Evolutionary conservation across 1,139 yeast genomes (phyloP), one percentile per base, ranked within the genome.

Genomic region (Hyphopichia khmerensis): DNA sequence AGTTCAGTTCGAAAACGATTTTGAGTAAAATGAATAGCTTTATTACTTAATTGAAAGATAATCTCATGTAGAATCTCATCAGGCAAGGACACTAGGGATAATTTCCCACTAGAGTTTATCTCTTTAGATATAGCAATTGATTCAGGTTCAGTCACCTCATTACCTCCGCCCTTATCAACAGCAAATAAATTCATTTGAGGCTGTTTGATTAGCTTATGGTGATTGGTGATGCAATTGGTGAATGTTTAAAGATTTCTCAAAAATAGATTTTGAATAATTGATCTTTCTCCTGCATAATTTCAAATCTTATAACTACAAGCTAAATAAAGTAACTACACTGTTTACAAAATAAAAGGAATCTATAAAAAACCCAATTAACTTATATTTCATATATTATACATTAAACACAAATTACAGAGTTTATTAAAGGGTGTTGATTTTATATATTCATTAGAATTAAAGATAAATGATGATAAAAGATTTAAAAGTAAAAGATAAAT

Each of bases 21-120:
- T 8, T 16, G 23, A 27, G 2, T 13, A 37, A 51, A 35, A 32
- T 47, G 33, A 7, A 53, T 33, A 2, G 26, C 23, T 2, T 52
- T 52, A 11, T 47, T 40, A 5, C 55, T 46, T 11, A 57, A 33
- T 40, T 45, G 50, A 26, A 26, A 44, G 1, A 60, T 40, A n/a
- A 60, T 48, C 17, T 43, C 40, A 38, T 48, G 38, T 19, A 60
- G n/a, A 15, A 59, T 48, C 32, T 61, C 64, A 2, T 36, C 31
- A 0, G 66, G 63, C 24, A 59, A 29, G 2, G 33, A 35, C 7
- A 15, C 9, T 9, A 35, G 32, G 9, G 21, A 16, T 16, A 19
- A n/a, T 13, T 24, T 24, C 4, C 5, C 18, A 10, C 4, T 26
- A 11, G 4, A 26, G 10, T 11, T 11, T 7, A 26, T 26, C 10